These are phyloP conservation scores for Rhizophagus clarus DNA, from an alignment of 192 early-diverging fungal genomes.

Conservation along the genomic window DNA sequence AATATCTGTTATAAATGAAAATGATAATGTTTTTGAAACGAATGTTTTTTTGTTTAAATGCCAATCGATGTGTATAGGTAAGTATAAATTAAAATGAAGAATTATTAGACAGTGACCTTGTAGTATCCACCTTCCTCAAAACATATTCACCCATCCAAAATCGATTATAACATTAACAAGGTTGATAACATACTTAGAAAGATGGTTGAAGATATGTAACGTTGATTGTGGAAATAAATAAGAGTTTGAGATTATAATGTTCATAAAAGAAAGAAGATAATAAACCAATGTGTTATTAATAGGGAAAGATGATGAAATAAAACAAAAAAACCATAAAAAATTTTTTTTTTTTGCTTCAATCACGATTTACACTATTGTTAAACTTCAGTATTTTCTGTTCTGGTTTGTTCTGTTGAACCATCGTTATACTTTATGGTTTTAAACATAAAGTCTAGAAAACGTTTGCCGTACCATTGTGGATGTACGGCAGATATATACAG, in stretches of 20 bases:
- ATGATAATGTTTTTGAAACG: background rate
- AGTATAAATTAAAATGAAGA: background rate
- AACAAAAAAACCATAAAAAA: no score
- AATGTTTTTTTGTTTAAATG: background rate
- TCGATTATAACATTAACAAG: background rate
- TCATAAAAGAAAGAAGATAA: background rate
- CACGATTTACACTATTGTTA: background rate
- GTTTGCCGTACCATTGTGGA: slow-evolving; percentile 82
- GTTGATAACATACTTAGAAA: background rate
- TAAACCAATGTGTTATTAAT: background rate
- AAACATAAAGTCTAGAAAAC: slow-evolving; percentile 87
- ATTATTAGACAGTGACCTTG: background rate
- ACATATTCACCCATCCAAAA: background rate
- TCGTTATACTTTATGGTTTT: slow-evolving; percentile 29
- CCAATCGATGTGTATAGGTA: background rate
- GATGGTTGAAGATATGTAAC: background rate
- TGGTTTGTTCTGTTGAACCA: background rate
- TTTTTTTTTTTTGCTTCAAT: no score
- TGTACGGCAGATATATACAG: slow-evolving; percentile 84
- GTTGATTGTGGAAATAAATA: background rate
- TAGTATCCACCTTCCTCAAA: background rate
- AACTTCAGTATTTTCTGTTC: background rate
- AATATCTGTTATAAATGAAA: background rate
- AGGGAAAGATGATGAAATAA: background rate
- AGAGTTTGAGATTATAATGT: background rate